Base-by-base conservation (phyloP, 164 flowering plant species). In the Sextonia rubra region DNA sequence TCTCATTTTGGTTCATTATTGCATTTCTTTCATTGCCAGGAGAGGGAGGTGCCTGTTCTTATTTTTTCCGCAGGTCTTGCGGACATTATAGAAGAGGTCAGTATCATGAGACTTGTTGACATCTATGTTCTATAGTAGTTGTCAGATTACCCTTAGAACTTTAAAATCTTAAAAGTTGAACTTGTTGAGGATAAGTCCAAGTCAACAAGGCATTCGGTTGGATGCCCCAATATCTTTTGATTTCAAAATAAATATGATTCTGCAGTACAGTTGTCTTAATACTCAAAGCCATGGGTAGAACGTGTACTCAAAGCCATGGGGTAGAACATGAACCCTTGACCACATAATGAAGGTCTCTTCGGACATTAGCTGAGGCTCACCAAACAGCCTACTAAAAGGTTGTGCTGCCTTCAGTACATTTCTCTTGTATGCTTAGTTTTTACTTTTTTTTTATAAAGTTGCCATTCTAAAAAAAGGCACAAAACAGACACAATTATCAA, bases 1-100 rank as follows among this genome's bases (percentile, higher is more conserved):
- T 64, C 69, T 30, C 11, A 74, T 3, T 23, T 52, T 52, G n/a
- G 18, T 70, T 67, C 56, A 64, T 26, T 27, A 47, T 47, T 81
- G 27, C 52, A 2, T 56, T 20, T 77, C 30, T 74, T 68, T 73
- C 60, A 65, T 71, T 71, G 82, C 74, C 91, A 95, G 99, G 90
- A 86, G 74, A 90, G 76, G 75, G 88, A 82, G 37, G 86, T 93
- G 71, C 99, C 98, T 23, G 86, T 95, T 73, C 94, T 95, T 60
- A 86, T 95, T 74, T 95, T 95, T 83, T 95, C 98, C 66, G 98
- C 98, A 14, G 99, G 99, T 47, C 90, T 95, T 76, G 98, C 98
- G 55, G 99, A 95, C 84, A 86, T 93, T 69, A 95, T 95, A 65
- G 99, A 95, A 81, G 99, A 95, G 97, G 99, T 90, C 69, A 69